These are phyloP conservation scores for Cytospora piceae DNA, from an alignment of 2,329 filamentous ascomycete species.

Conservation along the genomic window DNA sequence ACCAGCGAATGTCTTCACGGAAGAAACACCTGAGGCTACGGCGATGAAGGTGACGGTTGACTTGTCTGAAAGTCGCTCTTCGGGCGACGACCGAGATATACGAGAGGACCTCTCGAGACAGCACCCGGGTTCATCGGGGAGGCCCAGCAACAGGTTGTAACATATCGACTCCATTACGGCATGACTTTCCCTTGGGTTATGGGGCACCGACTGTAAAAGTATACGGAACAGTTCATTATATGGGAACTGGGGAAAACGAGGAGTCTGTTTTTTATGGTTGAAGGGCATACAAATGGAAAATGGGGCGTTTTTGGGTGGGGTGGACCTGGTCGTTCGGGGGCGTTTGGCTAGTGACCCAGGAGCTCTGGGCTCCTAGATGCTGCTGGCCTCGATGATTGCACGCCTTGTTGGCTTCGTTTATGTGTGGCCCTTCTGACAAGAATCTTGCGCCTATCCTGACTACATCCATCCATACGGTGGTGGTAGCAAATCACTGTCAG, in stretches of 20 bases:
- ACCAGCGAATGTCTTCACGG: background rate
- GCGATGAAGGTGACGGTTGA: background rate
- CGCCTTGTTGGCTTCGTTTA: conserved; percentile 10
- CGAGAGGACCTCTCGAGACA: background rate
- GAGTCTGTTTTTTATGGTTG: conserved; percentile 21
- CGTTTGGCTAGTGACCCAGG: conserved; percentile 21
- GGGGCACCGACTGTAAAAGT: conserved; percentile 27
- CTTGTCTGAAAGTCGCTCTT: background rate
- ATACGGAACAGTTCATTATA: conserved; percentile 29
- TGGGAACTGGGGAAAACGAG: conserved; percentile 25
- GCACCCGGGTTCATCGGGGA: background rate
- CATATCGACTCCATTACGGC: conserved; percentile 13
- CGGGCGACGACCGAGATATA: background rate
- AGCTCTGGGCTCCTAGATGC: conserved; percentile 11
- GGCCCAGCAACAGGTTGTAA: conserved; percentile 15
- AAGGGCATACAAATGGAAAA: conserved; percentile 29
- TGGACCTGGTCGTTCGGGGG: conserved; percentile 14
- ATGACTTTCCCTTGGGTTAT: conserved; percentile 16
- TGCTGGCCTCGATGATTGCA: conserved; percentile 10
- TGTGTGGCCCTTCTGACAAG: conserved; percentile 1
- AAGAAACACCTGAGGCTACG: background rate
- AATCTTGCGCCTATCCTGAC: conserved; percentile 16
- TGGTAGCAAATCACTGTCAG: conserved; percentile 12
- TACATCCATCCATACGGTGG: background rate
- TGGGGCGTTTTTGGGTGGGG: conserved; percentile 24